phyloP scores from a whole-genome alignment of 345 rosid genomes.

The Xanthoceras sorbifolium region DNA sequence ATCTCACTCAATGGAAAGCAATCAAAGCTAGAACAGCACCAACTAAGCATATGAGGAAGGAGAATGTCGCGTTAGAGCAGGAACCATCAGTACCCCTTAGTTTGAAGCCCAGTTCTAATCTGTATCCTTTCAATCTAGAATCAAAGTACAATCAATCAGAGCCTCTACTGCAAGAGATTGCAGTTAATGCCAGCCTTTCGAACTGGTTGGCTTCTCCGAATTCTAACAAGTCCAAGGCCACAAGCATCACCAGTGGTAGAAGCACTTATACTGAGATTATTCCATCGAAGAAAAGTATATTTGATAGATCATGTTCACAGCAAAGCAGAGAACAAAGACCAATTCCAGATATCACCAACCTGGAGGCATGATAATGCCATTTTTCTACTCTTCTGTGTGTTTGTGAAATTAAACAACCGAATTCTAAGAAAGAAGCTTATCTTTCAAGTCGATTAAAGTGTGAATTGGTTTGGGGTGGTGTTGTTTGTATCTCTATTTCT shows the following conservation, averaged over 20 bases:
- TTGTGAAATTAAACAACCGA: not conserved
- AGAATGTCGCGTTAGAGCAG: constrained; percentile 44
- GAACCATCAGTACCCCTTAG: constrained; percentile 19
- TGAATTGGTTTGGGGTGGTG: constrained; percentile 24
- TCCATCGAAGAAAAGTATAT: constrained; percentile 17
- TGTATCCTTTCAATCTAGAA: constrained; percentile 1
- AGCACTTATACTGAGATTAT: constrained; percentile 15
- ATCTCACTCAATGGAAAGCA: constrained; percentile 80
- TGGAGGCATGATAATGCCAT: constrained; percentile 22
- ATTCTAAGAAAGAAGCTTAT: constrained; percentile 4
- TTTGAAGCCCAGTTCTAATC: constrained; percentile 19
- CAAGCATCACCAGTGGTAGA: constrained; percentile 15
- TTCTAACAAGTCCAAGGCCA: constrained; percentile 13
- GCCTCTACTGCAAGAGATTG: constrained; percentile 43
- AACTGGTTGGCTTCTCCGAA: constrained; percentile 56
- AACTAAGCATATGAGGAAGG: constrained; percentile 48
- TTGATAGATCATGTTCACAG: constrained; percentile 31
- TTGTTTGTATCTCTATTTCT: constrained; percentile 33
- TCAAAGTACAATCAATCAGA: constrained; percentile 31
- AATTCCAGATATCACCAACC: constrained; percentile 45
- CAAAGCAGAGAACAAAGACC: constrained; percentile 32
- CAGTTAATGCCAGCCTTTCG: constrained; percentile 79
- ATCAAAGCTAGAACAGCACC: constrained; percentile 61
- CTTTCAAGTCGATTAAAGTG: constrained; percentile 14
- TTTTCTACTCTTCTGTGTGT: not conserved